A percentile compares a stretch with the other conserved stretches of the same genome.
Conservation (phyloP, 441 rosid species). For the Rhodomyrtus psidioides region DNA sequence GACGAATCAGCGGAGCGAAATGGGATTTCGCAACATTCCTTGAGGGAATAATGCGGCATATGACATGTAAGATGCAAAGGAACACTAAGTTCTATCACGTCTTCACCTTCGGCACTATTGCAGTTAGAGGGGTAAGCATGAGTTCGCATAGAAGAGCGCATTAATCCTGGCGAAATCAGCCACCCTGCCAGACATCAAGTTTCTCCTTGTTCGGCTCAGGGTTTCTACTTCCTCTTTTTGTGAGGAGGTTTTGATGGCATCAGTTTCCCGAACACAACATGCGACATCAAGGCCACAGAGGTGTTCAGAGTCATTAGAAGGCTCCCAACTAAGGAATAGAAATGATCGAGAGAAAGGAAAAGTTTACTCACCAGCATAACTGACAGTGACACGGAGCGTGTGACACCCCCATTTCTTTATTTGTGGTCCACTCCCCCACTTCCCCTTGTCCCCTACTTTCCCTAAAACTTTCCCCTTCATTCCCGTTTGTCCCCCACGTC, state of each 20-base stretch:
- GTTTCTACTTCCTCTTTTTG: slow-evolving; percentile 21
- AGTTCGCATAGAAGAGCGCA: not conserved
- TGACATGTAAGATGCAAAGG: not conserved
- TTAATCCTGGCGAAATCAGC: not conserved
- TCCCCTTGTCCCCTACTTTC: too few species aligned
- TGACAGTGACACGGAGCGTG: slow-evolving; percentile 49
- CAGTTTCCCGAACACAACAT: slow-evolving; percentile 81
- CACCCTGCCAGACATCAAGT: not conserved
- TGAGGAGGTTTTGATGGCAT: slow-evolving; percentile 44
- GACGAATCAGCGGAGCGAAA: not conserved
- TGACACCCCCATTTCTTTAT: too few species aligned
- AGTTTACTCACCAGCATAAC: slow-evolving; percentile 52
- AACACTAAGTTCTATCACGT: not conserved
- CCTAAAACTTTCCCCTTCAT: too few species aligned
- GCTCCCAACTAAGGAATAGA: not conserved
- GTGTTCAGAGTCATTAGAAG: not conserved
- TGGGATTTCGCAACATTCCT: not conserved
- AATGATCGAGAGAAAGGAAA: not conserved
- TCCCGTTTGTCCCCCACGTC: too few species aligned
- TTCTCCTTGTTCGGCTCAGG: not conserved
- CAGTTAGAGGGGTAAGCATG: not conserved
- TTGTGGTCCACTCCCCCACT: too few species aligned
- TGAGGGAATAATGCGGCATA: not conserved
- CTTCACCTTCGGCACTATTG: not conserved
- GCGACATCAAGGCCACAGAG: slow-evolving; percentile 53